These are phyloP conservation scores for Fusarium phyllophilum DNA, from an alignment of 2,329 filamentous ascomycete species.

Conservation along the genomic window DNA sequence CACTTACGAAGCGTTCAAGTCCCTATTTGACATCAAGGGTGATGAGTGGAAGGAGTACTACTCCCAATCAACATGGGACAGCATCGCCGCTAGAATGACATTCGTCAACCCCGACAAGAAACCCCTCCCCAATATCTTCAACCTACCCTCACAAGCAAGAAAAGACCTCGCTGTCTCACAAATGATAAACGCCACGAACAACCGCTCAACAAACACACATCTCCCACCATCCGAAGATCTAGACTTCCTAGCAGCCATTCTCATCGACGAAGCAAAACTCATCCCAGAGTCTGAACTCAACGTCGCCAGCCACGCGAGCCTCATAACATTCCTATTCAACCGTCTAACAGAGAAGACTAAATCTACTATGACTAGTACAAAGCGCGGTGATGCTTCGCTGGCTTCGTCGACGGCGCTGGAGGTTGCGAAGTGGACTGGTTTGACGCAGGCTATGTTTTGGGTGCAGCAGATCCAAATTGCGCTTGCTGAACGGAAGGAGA, in stretches of 20 bases:
- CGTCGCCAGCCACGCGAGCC: slow-evolving; percentile 31
- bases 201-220: slow-evolving; percentile 3
- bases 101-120: slow-evolving; percentile 44
- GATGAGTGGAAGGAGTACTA: slow-evolving; percentile 46
- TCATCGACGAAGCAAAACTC: slow-evolving; percentile 35
- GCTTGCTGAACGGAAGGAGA: neutral
- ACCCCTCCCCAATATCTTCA: slow-evolving; percentile 42
- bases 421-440: slow-evolving; percentile 19
- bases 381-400: neutral
- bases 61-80: slow-evolving; percentile 38
- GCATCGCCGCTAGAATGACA: slow-evolving; percentile 41
- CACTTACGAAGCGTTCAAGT: slow-evolving; percentile 37
- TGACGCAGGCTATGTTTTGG: slow-evolving; percentile 46
- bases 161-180: slow-evolving; percentile 24
- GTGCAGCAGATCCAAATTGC: slow-evolving; percentile 38
- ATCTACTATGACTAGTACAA: neutral
- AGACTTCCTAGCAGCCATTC: slow-evolving; percentile 33
- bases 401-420: slow-evolving; percentile 32
- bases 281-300: slow-evolving; percentile 25
- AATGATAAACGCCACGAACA: slow-evolving; percentile 30
- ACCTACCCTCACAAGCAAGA: slow-evolving; percentile 26
- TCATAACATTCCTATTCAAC: slow-evolving; percentile 21
- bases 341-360: neutral
- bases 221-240: slow-evolving; percentile 32
- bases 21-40: slow-evolving; percentile 36